Evolutionary conservation across 345 rosid genomes (phyloP), one percentile per base, ranked within the genome.

Genomic region (Pistacia integerrima): DNA sequence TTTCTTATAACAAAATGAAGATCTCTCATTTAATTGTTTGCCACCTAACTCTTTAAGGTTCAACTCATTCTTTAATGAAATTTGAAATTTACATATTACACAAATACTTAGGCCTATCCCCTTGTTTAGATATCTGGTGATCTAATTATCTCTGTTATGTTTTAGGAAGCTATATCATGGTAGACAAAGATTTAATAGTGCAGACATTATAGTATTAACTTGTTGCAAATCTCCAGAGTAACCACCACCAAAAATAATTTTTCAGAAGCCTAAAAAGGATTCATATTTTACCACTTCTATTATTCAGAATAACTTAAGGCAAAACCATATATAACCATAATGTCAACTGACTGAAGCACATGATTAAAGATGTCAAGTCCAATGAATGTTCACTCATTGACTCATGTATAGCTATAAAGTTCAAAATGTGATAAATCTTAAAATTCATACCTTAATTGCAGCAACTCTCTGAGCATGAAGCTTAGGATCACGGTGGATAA

Each of bases 381-480:
- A 57, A 48, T 30, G 25, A 59, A 55, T n/a, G 14, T 17, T n/a
- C 61, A 55, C 54, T 44, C 55, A 4, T 25, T 20, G 14, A 22
- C 16, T 33, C 28, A 9, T 36, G 41, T 63, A 17, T 67, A 51
- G 46, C 49, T 46, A 60, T 54, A 52, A 56, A 38, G 41, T 69
- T 20, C 36, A 17, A 8, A 4, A 48, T 41, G 5, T 70, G 51
- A 58, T 54, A 59, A 67, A 55, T 56, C 63, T 22, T 28, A 33
- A 36, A 54, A 20, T 56, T 60, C 61, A 70, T 49, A 94, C 99
- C 99, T 91, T 93, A 64, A 95, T 95, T 14, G 98, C 92, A 87
- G 98, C 97, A 76, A 90, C 92, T 77, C 98, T 84, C 76, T 93
- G 94, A 11, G 98, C 99, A 73, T 81, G 95, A 80, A 93, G 98